Evolutionary conservation across 1,139 yeast species (phyloP).

Genomic region (Geotrichum bryndzae): DNA sequence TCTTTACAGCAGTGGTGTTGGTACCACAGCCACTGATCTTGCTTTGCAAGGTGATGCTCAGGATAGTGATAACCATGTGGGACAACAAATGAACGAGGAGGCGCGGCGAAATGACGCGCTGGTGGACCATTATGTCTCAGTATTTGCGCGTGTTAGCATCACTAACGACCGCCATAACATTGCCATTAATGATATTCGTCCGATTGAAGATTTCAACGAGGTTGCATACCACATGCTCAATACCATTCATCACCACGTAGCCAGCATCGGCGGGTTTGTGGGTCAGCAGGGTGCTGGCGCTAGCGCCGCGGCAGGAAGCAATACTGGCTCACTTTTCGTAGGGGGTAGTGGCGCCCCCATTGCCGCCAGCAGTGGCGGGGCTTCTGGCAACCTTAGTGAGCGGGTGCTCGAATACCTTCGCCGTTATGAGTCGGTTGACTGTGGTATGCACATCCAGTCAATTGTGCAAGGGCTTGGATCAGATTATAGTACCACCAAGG

Average conservation of each 20-base stretch:
- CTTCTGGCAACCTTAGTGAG: slow-evolving; percentile 2
- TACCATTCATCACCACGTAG: slow-evolving; percentile 6
- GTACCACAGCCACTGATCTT: neutral
- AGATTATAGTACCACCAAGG: slow-evolving; percentile 1
- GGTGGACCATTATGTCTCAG: slow-evolving; percentile 4
- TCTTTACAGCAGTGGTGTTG: neutral
- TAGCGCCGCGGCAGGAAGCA: neutral
- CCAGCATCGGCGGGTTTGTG: slow-evolving; percentile 5
- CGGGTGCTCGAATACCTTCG: slow-evolving; percentile 7
- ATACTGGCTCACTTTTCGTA: neutral
- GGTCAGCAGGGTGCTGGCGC: neutral
- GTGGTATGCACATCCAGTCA: slow-evolving; percentile 10
- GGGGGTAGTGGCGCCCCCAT: neutral
- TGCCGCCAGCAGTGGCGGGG: neutral
- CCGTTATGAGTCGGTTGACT: neutral
- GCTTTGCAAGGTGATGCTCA: too few relatives aligned
- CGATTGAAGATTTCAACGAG: slow-evolving; percentile 6
- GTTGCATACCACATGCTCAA: slow-evolving; percentile 10
- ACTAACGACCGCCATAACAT: neutral
- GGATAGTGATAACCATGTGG: neutral
- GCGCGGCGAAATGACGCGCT: neutral
- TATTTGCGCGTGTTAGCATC: slow-evolving; percentile 6
- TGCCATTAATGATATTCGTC: slow-evolving; percentile 4
- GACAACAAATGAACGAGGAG: neutral
- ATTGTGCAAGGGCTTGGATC: slow-evolving; percentile 3